These are phyloP conservation scores for Priceomyces melissophilus DNA, from an alignment of 805 yeast genomes.

Conservation along the genomic window DNA sequence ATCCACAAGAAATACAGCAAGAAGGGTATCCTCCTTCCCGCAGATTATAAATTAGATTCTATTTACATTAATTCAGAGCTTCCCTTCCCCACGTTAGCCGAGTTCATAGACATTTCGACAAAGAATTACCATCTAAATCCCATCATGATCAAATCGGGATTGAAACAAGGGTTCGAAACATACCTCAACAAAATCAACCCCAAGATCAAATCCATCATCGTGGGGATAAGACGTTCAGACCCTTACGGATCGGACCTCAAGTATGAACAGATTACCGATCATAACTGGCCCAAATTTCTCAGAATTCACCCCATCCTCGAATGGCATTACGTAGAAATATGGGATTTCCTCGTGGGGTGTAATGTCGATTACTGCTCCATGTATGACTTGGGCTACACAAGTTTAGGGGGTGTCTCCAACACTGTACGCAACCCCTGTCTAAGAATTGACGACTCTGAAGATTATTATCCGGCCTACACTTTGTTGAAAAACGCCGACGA, in stretches of 20 bases:
- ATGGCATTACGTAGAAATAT: slow-evolving; percentile 80
- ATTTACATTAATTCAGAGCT: slow-evolving; percentile 75
- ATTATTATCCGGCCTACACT: slow-evolving; percentile 52
- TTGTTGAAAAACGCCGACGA: slow-evolving; percentile 62
- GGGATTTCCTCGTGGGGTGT: slow-evolving; percentile 71
- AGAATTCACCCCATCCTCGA: slow-evolving; percentile 85
- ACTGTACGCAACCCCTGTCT: slow-evolving; percentile 71
- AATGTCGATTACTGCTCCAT: slow-evolving; percentile 67
- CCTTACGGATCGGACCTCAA: slow-evolving; percentile 67
- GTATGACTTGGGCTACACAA: slow-evolving; percentile 84
- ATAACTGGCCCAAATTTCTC: slow-evolving; percentile 85
- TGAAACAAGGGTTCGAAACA: slow-evolving; percentile 67
- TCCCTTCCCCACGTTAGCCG: slow-evolving; percentile 67
- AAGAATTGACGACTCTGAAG: slow-evolving; percentile 13
- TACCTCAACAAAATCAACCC: slow-evolving; percentile 52
- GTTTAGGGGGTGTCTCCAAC: slow-evolving; percentile 74
- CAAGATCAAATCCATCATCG: slow-evolving; percentile 66
- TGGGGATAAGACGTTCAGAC: slow-evolving; percentile 86
- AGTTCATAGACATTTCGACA: slow-evolving; percentile 59
- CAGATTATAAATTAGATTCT: slow-evolving; percentile 43
- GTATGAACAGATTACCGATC: slow-evolving; percentile 73
- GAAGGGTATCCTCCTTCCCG: slow-evolving; percentile 15
- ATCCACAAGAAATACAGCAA: slow-evolving; percentile 24
- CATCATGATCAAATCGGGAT: slow-evolving; percentile 39
- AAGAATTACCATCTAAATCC: slow-evolving; percentile 52